Conservation (phyloP, 2,329 filamentous ascomycete genomes). For the Cytospora chrysosperma region DNA sequence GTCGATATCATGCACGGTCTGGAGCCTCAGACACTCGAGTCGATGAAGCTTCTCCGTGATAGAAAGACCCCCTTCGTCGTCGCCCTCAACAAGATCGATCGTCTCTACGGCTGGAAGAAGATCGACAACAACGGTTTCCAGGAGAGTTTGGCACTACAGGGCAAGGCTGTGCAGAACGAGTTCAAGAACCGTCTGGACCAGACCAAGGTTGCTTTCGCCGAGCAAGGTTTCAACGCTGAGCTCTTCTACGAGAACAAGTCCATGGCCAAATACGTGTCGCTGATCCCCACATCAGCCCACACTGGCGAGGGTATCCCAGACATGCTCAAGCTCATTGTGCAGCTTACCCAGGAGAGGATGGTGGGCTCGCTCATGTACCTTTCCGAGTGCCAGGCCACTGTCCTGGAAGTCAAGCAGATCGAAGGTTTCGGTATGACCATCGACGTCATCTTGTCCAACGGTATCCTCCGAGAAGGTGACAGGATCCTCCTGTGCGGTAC, state of each 20-base stretch:
- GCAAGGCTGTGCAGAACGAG: slow-evolving; percentile 89
- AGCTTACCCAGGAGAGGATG: slow-evolving; percentile 96
- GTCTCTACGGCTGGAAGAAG: slow-evolving; percentile 98
- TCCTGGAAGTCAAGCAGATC: slow-evolving; percentile 98
- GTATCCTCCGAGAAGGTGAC: slow-evolving; percentile 90
- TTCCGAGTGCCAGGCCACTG: slow-evolving; percentile 94
- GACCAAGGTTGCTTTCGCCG: slow-evolving; percentile 90
- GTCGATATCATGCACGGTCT: slow-evolving; percentile 99
- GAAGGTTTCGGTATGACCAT: slow-evolving; percentile 99
- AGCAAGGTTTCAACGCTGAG: slow-evolving; percentile 97
- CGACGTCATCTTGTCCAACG: slow-evolving; percentile 94
- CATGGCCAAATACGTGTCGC: slow-evolving; percentile 90
- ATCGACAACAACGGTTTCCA: slow-evolving; percentile 98
- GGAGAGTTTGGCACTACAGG: slow-evolving; percentile 86
- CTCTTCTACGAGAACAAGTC: slow-evolving; percentile 98
- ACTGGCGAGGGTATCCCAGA: slow-evolving; percentile 99
- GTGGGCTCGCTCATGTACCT: slow-evolving; percentile 97
- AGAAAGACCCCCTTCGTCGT: slow-evolving; percentile 98
- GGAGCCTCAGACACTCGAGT: slow-evolving; percentile 95
- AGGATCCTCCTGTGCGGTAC: slow-evolving; percentile 93
- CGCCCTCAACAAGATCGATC: slow-evolving; percentile 98
- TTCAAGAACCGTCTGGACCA: slow-evolving; percentile 87
- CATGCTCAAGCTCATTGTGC: slow-evolving; percentile 92
- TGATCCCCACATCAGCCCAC: slow-evolving; percentile 94
- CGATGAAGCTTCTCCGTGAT: slow-evolving; percentile 89